Conservation (phyloP, 1,284 basidiomycete species). For the Moesziomyces aphidis region DNA sequence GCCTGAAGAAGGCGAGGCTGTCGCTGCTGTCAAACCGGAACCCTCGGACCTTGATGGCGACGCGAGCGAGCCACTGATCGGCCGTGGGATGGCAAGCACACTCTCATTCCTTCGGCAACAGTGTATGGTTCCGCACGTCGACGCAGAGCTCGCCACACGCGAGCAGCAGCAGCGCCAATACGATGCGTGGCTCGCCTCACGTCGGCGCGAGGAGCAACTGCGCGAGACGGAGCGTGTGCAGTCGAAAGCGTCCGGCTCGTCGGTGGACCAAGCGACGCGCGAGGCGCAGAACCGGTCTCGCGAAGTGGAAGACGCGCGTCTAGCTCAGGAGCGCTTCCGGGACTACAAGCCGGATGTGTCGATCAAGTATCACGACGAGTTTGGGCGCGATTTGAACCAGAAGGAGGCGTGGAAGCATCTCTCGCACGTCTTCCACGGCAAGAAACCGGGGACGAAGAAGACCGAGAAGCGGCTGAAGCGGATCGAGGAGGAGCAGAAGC, state of each 20-base stretch:
- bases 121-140: constrained; percentile 81
- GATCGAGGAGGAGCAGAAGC: constrained; percentile 63
- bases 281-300: constrained; percentile 93
- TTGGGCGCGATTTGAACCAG: constrained; percentile 85
- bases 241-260: constrained; percentile 55
- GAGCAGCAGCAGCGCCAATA: constrained; percentile 85
- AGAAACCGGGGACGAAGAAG: constrained; percentile 62
- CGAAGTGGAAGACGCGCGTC: constrained; percentile 89
- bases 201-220: constrained; percentile 79
- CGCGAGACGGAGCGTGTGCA: constrained; percentile 80
- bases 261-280: constrained; percentile 88
- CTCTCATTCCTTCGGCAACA: constrained; percentile 89
- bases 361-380: constrained; percentile 91
- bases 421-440: constrained; percentile 66
- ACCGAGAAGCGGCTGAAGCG: constrained; percentile 61
- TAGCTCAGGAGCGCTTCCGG: constrained; percentile 84
- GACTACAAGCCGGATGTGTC: constrained; percentile 97
- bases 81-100: constrained; percentile 81
- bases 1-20: constrained; percentile 26
- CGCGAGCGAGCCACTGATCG: constrained; percentile 40
- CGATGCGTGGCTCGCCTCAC: constrained; percentile 89
- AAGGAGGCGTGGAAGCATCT: constrained; percentile 77
- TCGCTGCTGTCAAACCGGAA: constrained; percentile 5
- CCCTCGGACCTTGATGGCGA: constrained; percentile 2
- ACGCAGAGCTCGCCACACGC: constrained; percentile 78